phyloP scores from a whole-genome alignment of 208 protist species.

The Phytomonas sp. region DNA sequence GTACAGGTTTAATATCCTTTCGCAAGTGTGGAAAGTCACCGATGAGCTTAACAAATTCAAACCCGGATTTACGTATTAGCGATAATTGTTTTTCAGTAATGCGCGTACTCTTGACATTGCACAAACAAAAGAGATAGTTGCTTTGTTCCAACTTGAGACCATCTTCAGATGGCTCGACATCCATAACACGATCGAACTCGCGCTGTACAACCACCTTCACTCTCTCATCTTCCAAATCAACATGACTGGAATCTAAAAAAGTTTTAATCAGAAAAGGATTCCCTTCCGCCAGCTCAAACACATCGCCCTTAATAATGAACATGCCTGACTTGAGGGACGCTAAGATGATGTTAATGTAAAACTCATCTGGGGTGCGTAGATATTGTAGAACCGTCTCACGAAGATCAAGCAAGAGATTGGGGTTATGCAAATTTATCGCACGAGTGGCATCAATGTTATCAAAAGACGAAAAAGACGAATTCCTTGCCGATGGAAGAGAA shows the following conservation, averaged over 20 bases:
- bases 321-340: constrained; percentile 59
- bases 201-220: constrained; percentile 61
- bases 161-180: background rate
- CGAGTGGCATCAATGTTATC: background rate
- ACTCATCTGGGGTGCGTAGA: constrained; percentile 45
- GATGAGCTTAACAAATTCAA: constrained; percentile 74
- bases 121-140: constrained; percentile 59
- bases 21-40: constrained; percentile 61
- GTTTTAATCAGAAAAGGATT: constrained; percentile 51
- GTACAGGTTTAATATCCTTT: constrained; percentile 6
- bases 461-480: background rate
- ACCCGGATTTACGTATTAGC: constrained; percentile 66
- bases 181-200: constrained; percentile 55
- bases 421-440: constrained; percentile 11
- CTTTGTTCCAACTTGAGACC: constrained; percentile 35
- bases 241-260: constrained; percentile 49
- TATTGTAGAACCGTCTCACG: constrained; percentile 66
- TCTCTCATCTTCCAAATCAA: constrained; percentile 38
- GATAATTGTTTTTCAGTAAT: constrained; percentile 58
- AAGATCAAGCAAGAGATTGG: constrained; percentile 56
- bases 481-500: background rate
- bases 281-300: constrained; percentile 42
- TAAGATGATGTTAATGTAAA: constrained; percentile 80
- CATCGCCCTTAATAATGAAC: constrained; percentile 41
- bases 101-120: constrained; percentile 36